Evolutionary conservation across 2,329 filamentous ascomycete species (phyloP).

Genomic region (Colletotrichum cereale): DNA sequence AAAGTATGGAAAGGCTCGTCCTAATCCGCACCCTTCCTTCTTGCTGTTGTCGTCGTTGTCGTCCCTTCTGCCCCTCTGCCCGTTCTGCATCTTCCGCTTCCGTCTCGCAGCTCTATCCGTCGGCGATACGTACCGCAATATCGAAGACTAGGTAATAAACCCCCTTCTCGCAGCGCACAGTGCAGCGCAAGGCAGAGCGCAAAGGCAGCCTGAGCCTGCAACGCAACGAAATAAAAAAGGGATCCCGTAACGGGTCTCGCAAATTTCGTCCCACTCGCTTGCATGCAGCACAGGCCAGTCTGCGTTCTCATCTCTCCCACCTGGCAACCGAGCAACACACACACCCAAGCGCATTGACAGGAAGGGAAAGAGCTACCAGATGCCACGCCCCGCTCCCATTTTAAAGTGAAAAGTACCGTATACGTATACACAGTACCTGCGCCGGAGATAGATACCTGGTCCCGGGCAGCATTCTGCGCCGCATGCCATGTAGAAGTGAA

Average conservation of each 20-base stretch:
- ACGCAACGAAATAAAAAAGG: background rate
- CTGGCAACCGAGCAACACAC: conserved; percentile 32
- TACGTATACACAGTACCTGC: background rate
- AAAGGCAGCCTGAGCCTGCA: background rate
- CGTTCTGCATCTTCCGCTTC: background rate
- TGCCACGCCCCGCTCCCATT: conserved; percentile 15
- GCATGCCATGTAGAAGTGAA: background rate
- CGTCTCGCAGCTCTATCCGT: background rate
- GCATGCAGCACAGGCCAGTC: conserved; percentile 35
- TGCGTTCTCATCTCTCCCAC: conserved; percentile 14
- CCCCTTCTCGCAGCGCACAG: no score
- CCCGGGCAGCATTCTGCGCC: background rate
- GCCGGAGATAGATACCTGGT: background rate
- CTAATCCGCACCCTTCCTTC: background rate
- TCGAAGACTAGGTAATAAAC: no score
- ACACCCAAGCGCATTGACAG: conserved; percentile 26
- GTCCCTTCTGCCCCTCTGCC: background rate
- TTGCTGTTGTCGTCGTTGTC: background rate
- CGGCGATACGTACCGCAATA: background rate
- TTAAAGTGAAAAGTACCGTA: background rate
- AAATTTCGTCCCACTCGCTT: conserved; percentile 40
- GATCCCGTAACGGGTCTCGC: conserved; percentile 32
- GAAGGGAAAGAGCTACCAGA: conserved; percentile 33
- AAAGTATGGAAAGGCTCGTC: conserved; percentile 34
- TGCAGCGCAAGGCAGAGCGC: no score